Percentiles rank a stretch among this genome's conserved stretches.
These are phyloP conservation scores for Mycena capillaripes DNA, from an alignment of 768 basidiomycete species.

Conservation along the genomic window DNA sequence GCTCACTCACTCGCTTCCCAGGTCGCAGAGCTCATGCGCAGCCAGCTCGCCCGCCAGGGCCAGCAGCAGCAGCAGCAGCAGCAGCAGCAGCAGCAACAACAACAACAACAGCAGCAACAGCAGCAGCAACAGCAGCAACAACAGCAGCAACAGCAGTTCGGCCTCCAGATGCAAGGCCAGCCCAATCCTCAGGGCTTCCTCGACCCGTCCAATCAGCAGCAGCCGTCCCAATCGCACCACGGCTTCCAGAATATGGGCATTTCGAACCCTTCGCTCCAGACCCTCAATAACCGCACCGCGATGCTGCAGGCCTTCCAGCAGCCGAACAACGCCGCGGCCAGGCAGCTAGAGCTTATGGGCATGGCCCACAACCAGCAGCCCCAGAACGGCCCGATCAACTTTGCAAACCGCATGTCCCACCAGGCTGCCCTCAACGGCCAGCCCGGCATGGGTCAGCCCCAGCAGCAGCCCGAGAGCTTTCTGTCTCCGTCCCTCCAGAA, in stretches of 20 bases:
- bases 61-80: conserved; percentile 47
- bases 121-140: conserved; percentile 59
- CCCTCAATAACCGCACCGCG: conserved; percentile 51
- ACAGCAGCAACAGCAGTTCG: conserved; percentile 63
- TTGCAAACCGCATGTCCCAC: conserved; percentile 48
- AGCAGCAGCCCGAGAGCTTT: conserved; percentile 63
- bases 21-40: conserved; percentile 62
- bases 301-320: conserved; percentile 55
- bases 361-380: conserved; percentile 62
- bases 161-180: conserved; percentile 50
- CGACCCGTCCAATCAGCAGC: conserved; percentile 49
- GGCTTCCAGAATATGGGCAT: conserved; percentile 54
- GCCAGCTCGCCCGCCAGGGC: conserved; percentile 53
- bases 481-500: conserved; percentile 58
- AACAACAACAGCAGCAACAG: conserved; percentile 44
- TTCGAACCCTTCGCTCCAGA: conserved; percentile 49
- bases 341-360: conserved; percentile 63
- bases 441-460: conserved; percentile 53
- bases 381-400: conserved; percentile 56
- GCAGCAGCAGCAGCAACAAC: conserved; percentile 54
- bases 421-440: conserved; percentile 46
- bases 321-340: conserved; percentile 42
- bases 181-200: conserved; percentile 51
- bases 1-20: conserved; percentile 48
- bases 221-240: conserved; percentile 54